Conservation (phyloP, 2,329 filamentous ascomycete species). For the Diplocarpon mali region DNA sequence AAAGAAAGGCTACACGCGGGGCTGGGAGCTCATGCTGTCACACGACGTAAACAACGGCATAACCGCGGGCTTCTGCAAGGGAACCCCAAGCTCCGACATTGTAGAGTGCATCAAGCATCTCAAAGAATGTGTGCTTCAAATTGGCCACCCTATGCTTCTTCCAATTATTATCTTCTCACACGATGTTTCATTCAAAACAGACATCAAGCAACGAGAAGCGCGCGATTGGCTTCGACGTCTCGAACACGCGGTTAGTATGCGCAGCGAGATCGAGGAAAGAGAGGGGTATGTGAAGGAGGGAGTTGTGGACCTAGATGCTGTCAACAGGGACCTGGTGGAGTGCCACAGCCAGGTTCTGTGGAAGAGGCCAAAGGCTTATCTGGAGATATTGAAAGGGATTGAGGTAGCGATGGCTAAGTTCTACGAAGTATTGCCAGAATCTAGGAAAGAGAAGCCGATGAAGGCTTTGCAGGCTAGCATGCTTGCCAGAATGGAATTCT, state of each 20-base stretch:
- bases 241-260: constrained; percentile 51
- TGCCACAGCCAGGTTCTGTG: constrained; percentile 53
- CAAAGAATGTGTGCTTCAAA: constrained; percentile 38
- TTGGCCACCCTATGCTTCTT: constrained; percentile 49
- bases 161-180: constrained; percentile 48
- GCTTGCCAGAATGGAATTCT: constrained; percentile 44
- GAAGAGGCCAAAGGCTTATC: constrained; percentile 53
- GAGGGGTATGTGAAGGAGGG: constrained; percentile 41
- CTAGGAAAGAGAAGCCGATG: constrained; percentile 22
- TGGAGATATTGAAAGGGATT: constrained; percentile 41
- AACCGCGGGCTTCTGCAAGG: constrained; percentile 52
- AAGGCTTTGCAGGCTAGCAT: constrained; percentile 42
- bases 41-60: constrained; percentile 43
- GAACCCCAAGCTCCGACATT: constrained; percentile 47
- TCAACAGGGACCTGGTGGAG: constrained; percentile 53
- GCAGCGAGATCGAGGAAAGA: constrained; percentile 30
- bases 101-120: constrained; percentile 40
- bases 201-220: constrained; percentile 50
- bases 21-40: constrained; percentile 54
- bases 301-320: constrained; percentile 45
- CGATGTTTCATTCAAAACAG: constrained; percentile 44
- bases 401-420: constrained; percentile 28
- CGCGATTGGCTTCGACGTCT: constrained; percentile 51
- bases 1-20: constrained; percentile 51
- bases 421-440: constrained; percentile 11